phyloP scores from a whole-genome alignment of 257 asterid genomes.

The Leptodermis oblonga region DNA sequence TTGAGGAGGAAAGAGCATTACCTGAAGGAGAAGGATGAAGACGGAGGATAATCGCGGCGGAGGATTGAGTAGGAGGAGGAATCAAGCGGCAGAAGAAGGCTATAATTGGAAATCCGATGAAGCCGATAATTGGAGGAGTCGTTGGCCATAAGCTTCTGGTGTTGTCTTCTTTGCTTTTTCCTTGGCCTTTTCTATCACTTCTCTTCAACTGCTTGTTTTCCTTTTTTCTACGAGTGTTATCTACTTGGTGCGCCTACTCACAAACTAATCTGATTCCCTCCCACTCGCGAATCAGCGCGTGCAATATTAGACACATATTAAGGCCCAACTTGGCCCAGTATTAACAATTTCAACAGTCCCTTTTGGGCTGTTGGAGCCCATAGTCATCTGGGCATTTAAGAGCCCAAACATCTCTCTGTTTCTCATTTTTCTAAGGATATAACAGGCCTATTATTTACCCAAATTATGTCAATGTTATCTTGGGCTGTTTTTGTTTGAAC shows the following conservation, averaged over 20 bases:
- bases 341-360: no score
- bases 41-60: slow-evolving; percentile 20
- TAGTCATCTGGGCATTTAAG: background rate
- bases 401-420: no score
- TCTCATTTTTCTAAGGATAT: no score
- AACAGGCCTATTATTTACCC: no score
- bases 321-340: background rate
- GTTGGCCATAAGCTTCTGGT: slow-evolving; percentile 59
- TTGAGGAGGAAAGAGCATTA: background rate
- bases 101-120: slow-evolving; percentile 22
- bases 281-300: slow-evolving; percentile 5
- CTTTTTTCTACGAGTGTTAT: background rate
- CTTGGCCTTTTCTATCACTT: background rate
- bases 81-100: slow-evolving; percentile 17
- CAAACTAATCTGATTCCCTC: background rate
- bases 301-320: background rate
- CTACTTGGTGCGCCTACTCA: background rate
- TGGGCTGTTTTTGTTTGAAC: no score
- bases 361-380: no score
- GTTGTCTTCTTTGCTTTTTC: slow-evolving; percentile 16
- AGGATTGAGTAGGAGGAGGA: slow-evolving; percentile 8
- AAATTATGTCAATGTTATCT: no score
- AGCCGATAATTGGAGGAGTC: slow-evolving; percentile 18
- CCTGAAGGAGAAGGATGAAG: slow-evolving; percentile 12
- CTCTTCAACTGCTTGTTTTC: background rate